Evolutionary conservation across 2,329 filamentous ascomycete genomes (phyloP), one percentile per base, ranked within the genome.

Genomic region (Aciculosporium take): DNA sequence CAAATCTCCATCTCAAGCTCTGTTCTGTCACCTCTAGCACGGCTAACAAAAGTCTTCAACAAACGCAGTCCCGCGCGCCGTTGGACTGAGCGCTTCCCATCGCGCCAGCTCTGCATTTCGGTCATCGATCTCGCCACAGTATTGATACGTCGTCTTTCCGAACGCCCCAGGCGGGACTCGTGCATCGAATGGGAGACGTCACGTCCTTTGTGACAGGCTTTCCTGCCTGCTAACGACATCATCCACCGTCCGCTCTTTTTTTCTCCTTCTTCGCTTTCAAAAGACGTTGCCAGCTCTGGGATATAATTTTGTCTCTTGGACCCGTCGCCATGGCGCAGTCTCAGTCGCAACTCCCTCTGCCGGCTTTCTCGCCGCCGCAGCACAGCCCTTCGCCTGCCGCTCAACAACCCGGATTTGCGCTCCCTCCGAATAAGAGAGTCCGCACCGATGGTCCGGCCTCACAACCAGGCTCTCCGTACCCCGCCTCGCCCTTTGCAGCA

Each of bases 351-450:
- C 57, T 59, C 49, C 64, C 70, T 39, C 67, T 70, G 42, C 68
- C 70, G 49, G 63, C 68, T 41, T 84, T 75, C 59, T 80, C 78
- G 46, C 76, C 76, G 49, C 70, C 73, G 24, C 78, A 74, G 43
- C 70, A 70, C 37, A 69, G 72, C 28, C 71, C 77, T 20, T 79
- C 80, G 20, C 77, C 80, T 34, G 71, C 67, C 38, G 65, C 71
- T 18, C 66, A 70, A 25, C 71, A 73, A 48, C 63, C 69, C 13
- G 63, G 60, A 40, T 81, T 61, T 51, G 55, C 60, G 45, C 73
- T 80, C 37, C 82, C 82, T 37, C 79, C 84, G 13, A 75, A 73
- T 45, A 89, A 91, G 65, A 74, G 83, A 53, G 51, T 56, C 23
- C 54, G 58, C 46, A 57, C 79, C 73, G 57, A 80, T 39, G 79